Conservation (phyloP, 805 yeast genomes). For the Candida orba region DNA sequence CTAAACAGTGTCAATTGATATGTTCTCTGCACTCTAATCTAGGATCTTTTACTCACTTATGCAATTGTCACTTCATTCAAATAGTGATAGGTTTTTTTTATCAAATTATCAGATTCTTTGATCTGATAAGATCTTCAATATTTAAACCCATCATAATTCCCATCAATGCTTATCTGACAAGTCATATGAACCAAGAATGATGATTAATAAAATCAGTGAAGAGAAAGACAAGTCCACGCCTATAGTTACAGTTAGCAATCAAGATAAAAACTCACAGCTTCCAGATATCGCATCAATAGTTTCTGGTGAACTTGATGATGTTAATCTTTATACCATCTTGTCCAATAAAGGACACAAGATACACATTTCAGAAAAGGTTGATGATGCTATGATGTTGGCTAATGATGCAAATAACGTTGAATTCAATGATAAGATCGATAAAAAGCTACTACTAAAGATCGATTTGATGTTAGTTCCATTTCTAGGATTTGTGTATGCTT, state of each 20-base stretch:
- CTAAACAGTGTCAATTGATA: no score
- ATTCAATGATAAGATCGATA: conserved; percentile 2
- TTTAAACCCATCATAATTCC: no score
- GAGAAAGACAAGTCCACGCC: neutral
- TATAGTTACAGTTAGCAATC: neutral
- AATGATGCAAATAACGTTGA: conserved; percentile 8
- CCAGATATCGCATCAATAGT: neutral
- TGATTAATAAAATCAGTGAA: no score
- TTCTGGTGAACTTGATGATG: neutral
- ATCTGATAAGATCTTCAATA: no score
- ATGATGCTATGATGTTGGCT: conserved; percentile 3
- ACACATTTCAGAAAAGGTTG: neutral
- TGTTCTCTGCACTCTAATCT: no score
- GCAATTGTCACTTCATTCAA: no score
- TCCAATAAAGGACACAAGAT: neutral
- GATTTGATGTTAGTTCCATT: conserved; percentile 31
- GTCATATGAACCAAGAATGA: no score
- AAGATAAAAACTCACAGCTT: neutral
- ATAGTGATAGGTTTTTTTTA: no score
- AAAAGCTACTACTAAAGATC: conserved; percentile 25
- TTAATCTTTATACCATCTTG: neutral
- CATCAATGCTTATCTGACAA: no score
- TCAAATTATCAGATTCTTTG: no score
- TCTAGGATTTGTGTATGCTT: conserved; percentile 23
- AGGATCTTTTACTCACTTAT: no score